Base-by-base conservation (phyloP, 768 basidiomycete genomes). In the Russula vinacea region DNA sequence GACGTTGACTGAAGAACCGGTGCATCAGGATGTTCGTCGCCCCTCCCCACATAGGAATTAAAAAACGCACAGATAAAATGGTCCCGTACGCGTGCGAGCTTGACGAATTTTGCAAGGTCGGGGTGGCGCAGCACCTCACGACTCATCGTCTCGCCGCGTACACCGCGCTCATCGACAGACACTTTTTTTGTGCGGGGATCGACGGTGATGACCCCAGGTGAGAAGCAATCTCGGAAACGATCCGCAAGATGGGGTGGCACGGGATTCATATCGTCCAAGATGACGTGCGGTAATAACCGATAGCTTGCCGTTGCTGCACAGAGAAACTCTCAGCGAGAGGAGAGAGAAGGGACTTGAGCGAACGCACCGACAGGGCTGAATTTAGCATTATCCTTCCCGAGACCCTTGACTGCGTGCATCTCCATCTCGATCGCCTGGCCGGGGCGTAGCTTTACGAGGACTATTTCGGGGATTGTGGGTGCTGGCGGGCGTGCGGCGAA, bases 311-410 rank as follows among this genome's bases (percentile, higher is more conserved):
- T 98, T 3, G 96, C 96, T 94, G 66, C 10, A 13, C 5, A n/a
- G 13, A 14, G 33, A 58, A 17, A 14, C 40, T 9, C 19, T 10
- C 37, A n/a, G 58, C 11, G n/a, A 35, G 10, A 50, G 22, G 14
- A 57, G 19, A 60, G 33, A 35, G 35, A 35, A 33, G 11, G 45
- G 7, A 8, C 2, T 45, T 19, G 4, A 3, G 6, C 29, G 51
- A 5, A 76, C 84, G 62, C 69, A 91, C 94, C 93, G 57, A 98
- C 97, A 35, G 97, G 94, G 62, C 85, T 92, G 74, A 92, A 99
- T 73, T 99, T 99, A 52, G 97, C 94, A 70, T 99, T 96, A 66
- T 95, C 93, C 71, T 91, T 91, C 17, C 94, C 94, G 17, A 92
- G 84, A 16, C 93, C 91, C 71, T 98, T 98, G 65, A 94, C 79